Conservation (phyloP, 345 rosid species). For the Eucalyptus erythrocorys region DNA sequence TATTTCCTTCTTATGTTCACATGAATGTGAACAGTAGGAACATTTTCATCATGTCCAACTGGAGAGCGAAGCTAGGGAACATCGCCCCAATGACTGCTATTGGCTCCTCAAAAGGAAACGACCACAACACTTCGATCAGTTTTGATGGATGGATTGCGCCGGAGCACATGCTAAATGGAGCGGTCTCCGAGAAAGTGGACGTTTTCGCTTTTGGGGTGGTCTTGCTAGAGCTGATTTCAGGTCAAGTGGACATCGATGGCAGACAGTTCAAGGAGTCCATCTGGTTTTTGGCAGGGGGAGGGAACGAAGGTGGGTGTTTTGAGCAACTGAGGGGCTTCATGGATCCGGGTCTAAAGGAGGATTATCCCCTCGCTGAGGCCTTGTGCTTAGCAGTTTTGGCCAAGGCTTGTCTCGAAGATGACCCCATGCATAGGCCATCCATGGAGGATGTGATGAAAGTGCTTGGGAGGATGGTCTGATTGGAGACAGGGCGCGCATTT, state of each 20-base stretch:
- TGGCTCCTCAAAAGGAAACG: background rate
- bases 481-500: background rate
- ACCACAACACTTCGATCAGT: background rate
- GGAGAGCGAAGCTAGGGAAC: conserved; percentile 46
- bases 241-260: conserved; percentile 6
- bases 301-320: conserved; percentile 37
- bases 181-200: conserved; percentile 25
- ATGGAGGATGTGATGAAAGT: conserved; percentile 45
- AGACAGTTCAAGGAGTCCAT: conserved; percentile 19
- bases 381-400: conserved; percentile 46
- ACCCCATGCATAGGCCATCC: conserved; percentile 43
- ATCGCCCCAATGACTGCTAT: conserved; percentile 2
- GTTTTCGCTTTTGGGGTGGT: conserved; percentile 36
- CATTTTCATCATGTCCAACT: conserved; percentile 19
- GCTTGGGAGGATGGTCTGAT: conserved; percentile 31
- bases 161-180: conserved; percentile 3
- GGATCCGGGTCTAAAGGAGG: conserved; percentile 37
- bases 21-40: conserved; percentile 21
- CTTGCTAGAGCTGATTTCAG: conserved; percentile 43
- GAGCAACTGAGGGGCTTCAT: conserved; percentile 39
- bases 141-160: conserved; percentile 9
- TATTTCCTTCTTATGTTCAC: conserved; percentile 37
- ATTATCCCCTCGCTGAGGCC: conserved; percentile 41
- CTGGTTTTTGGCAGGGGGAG: conserved; percentile 27
- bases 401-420: conserved; percentile 45